These are phyloP conservation scores for Ascochyta fabae DNA, from an alignment of 2,329 filamentous ascomycete species.

Conservation along the genomic window DNA sequence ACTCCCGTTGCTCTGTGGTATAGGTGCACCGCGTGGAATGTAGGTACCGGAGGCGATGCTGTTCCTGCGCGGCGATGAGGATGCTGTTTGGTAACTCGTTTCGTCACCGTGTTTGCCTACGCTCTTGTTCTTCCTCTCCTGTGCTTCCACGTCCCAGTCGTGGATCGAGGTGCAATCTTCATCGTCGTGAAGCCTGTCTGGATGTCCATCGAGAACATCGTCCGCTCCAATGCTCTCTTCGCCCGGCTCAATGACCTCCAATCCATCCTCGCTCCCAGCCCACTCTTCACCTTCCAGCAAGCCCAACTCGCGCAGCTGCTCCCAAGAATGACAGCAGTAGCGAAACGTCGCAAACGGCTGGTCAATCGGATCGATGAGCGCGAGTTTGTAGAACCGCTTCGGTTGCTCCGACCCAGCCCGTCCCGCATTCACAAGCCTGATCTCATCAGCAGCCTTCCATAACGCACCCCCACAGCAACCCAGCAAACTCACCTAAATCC, in stretches of 20 bases:
- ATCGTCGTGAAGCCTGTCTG: background rate
- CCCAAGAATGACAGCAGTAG: slow-evolving; percentile 47
- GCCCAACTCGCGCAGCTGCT: slow-evolving; percentile 34
- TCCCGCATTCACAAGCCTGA: slow-evolving; percentile 49
- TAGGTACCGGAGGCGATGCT: slow-evolving; percentile 15
- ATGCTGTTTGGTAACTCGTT: background rate
- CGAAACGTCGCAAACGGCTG: slow-evolving; percentile 56
- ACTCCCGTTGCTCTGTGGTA: background rate
- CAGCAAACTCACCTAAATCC: slow-evolving; percentile 40
- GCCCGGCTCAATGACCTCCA: slow-evolving; percentile 39
- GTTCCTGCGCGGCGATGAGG: background rate
- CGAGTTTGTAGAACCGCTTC: slow-evolving; percentile 56
- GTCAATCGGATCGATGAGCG: slow-evolving; percentile 57
- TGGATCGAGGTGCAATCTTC: background rate
- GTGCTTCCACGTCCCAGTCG: background rate
- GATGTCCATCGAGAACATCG: background rate
- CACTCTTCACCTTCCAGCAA: slow-evolving; percentile 24
- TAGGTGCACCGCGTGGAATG: slow-evolving; percentile 21
- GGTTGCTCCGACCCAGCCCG: slow-evolving; percentile 49
- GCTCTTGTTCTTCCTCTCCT: background rate
- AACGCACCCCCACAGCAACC: background rate
- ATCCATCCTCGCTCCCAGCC: slow-evolving; percentile 22
- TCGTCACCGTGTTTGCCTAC: background rate
- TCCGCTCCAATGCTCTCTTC: background rate
- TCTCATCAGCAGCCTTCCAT: fast-evolving